These are phyloP conservation scores for Fraxinus dipetala DNA, from an alignment of 305 asterid species.

Conservation along the genomic window DNA sequence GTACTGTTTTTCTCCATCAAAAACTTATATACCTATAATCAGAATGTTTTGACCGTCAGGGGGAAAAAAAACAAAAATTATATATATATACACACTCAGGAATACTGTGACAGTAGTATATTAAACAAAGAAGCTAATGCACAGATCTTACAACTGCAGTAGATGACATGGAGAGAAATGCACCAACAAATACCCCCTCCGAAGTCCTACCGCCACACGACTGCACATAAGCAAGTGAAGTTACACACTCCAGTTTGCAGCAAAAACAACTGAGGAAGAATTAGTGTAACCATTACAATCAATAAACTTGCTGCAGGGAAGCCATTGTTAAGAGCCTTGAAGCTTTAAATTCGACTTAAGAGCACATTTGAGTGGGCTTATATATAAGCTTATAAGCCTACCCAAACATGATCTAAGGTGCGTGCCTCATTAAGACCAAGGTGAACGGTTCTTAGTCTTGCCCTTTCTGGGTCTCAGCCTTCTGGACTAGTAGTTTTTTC, in stretches of 20 bases:
- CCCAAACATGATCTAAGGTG: background rate
- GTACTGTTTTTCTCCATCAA: slow-evolving; percentile 87
- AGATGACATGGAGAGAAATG: slow-evolving; percentile 97
- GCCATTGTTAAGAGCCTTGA: background rate
- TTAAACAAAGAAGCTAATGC: slow-evolving; percentile 18
- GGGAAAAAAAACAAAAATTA: background rate
- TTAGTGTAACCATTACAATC: background rate
- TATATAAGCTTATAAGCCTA: background rate
- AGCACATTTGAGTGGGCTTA: background rate
- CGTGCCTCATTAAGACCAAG: background rate
- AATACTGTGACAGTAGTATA: slow-evolving; percentile 12
- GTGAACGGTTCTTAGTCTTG: background rate
- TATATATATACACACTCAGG: background rate
- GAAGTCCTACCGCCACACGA: slow-evolving; percentile 95
- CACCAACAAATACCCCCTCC: slow-evolving; percentile 94
- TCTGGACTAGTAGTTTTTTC: background rate
- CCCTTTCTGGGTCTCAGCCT: background rate
- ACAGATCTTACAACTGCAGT: slow-evolving; percentile 84
- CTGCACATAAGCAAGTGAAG: slow-evolving; percentile 46
- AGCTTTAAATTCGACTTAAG: background rate
- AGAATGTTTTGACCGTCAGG: slow-evolving; percentile 18
- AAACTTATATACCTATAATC: slow-evolving; percentile 77
- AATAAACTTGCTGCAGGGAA: background rate
- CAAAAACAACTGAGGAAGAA: background rate
- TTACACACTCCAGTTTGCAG: slow-evolving; percentile 20